phyloP scores from a whole-genome alignment of 2,329 filamentous ascomycete genomes.

The Colletotrichum musicola region DNA sequence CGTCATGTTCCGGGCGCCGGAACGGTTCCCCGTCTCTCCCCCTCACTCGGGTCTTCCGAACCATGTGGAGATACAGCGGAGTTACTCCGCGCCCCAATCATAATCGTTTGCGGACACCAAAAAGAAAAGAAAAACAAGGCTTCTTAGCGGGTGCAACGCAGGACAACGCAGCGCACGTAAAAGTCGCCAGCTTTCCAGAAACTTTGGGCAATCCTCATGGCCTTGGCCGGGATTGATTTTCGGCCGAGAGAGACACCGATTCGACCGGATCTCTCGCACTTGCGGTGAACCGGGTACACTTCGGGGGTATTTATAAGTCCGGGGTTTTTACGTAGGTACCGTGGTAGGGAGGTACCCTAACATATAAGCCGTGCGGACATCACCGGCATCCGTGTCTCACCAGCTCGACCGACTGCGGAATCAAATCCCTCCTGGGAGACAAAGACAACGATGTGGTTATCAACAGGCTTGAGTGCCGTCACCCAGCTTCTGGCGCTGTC shows the following conservation, averaged over 20 bases:
- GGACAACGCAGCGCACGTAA: not conserved
- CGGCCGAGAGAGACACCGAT: slow-evolving; percentile 7
- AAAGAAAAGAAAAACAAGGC: not conserved
- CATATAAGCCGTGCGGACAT: not conserved
- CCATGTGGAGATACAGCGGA: slow-evolving; percentile 5
- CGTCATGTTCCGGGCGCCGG: slow-evolving; percentile 20
- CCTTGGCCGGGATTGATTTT: not conserved
- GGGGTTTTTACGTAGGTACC: not conserved
- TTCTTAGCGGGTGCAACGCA: not conserved
- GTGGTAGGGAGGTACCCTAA: not conserved
- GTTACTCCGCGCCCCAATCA: slow-evolving; percentile 5
- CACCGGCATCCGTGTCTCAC: not conserved
- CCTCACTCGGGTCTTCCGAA: not conserved
- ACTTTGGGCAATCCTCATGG: not conserved
- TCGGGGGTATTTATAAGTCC: slow-evolving; percentile 17
- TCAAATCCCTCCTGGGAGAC: not conserved
- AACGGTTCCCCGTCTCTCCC: not conserved
- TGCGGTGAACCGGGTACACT: slow-evolving; percentile 22
- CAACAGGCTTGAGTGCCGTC: not conserved
- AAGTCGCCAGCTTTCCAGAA: not conserved
- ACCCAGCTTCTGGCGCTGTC: slow-evolving; percentile 9
- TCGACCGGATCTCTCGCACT: not conserved
- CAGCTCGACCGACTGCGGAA: not conserved
- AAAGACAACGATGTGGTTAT: slow-evolving; percentile 8
- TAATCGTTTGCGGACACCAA: not conserved